Base-by-base conservation (phyloP, 2,329 filamentous ascomycete species). In the Dactylella cylindrospora region DNA sequence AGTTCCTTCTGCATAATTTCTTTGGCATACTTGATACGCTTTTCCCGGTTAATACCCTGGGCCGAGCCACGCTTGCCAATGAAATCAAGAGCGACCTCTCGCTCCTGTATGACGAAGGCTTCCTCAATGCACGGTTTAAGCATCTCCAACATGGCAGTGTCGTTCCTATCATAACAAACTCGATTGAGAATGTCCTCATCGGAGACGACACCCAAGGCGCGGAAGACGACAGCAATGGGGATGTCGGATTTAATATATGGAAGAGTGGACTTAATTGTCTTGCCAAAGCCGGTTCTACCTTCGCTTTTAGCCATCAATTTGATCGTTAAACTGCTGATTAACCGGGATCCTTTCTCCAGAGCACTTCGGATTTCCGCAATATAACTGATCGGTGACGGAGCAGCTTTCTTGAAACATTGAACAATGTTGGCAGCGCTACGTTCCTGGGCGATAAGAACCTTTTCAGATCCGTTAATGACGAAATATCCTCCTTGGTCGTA, bases 401-500 rank as follows among this genome's bases (percentile, higher is more conserved):
- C 82, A 0, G 91, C 89, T 77, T 98, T 98, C 76, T 95, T 91
- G 82, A 98, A 98, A 22, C 98, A 91, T 75, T 98, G 93, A 3
- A 98, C 93, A 59, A 97, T 98, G 71, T 98, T 98, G 71, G 91
- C 93, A 32, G 93, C 93, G 72, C 90, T 96, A 65, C 93, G 86
- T 74, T 98, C 93, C 73, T 98, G 93, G 1, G 93, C 93, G 70
- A 98, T 98, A 68, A 98, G 77, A 17, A 98, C 93, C 79, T 98
- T 98, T 72, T 98, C 93, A 74, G 88, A 95, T 35, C 93, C 93
- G 76, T 98, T 98, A 79, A 98, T 98, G 70, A 98, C 89, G 71
- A 98, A 98, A 75, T 98, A 98, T 67, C 93, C 93, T 68, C 93
- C 93, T 71, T 96, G 93, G 71, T 98, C 93, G 73, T 96, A 98